phyloP scores from a whole-genome alignment of 768 basidiomycete species.

The Chalciporus piperatus region DNA sequence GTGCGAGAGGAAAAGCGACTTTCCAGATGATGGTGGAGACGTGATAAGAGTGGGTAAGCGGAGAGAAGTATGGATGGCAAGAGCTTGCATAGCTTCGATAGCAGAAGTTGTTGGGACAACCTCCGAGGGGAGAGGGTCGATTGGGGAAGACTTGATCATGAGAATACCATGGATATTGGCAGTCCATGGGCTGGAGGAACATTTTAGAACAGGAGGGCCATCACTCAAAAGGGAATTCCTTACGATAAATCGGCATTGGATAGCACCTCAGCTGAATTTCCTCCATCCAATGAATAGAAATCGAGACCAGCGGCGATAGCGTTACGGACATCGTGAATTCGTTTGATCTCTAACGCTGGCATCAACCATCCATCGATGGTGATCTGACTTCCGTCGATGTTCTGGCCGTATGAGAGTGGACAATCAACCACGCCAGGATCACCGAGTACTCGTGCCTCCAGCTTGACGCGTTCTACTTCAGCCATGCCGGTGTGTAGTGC shows the following conservation, averaged over 20 bases:
- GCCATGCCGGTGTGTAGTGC: slow-evolving; percentile 74
- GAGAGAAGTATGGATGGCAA: slow-evolving; percentile 64
- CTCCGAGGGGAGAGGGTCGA: slow-evolving; percentile 25
- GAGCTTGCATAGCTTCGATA: slow-evolving; percentile 50
- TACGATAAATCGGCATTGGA: slow-evolving; percentile 56
- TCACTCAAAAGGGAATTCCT: slow-evolving; percentile 8
- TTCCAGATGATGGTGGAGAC: slow-evolving; percentile 86
- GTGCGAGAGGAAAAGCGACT: slow-evolving; percentile 74
- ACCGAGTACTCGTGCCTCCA: slow-evolving; percentile 64
- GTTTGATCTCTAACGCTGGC: slow-evolving; percentile 62
- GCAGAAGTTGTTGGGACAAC: slow-evolving; percentile 68
- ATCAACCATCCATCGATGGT: slow-evolving; percentile 80
- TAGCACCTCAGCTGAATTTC: slow-evolving; percentile 34
- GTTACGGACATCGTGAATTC: slow-evolving; percentile 53
- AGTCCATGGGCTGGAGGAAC: slow-evolving; percentile 47
- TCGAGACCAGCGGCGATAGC: slow-evolving; percentile 41
- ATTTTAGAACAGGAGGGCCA: slow-evolving; percentile 10
- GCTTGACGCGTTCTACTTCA: slow-evolving; percentile 65
- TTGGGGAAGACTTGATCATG: slow-evolving; percentile 50
- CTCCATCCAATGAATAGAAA: slow-evolving; percentile 45
- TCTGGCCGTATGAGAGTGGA: slow-evolving; percentile 51
- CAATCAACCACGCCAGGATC: slow-evolving; percentile 60
- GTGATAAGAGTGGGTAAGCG: slow-evolving; percentile 80
- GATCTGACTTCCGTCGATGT: slow-evolving; percentile 43
- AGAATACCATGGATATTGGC: slow-evolving; percentile 66